phyloP scores from a whole-genome alignment of 2,329 filamentous ascomycete genomes.

The Alternaria sp. region DNA sequence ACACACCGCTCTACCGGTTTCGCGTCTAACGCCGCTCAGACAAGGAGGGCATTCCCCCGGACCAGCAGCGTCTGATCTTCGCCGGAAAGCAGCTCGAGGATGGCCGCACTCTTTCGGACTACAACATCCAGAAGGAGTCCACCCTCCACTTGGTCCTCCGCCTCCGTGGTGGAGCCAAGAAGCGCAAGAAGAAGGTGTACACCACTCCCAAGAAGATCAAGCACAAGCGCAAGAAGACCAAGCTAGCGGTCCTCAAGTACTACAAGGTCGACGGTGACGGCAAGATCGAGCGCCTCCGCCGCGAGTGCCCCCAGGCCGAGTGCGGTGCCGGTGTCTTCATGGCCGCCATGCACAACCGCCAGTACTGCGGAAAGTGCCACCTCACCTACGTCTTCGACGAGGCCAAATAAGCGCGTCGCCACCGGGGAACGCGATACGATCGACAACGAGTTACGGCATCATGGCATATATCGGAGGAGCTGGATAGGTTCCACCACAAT shows the following conservation, averaged over 20 bases:
- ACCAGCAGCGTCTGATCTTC: constrained; percentile 99
- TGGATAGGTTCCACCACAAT: constrained; percentile 28
- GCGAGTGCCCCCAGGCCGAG: constrained; percentile 85
- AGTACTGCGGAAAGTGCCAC: constrained; percentile 85
- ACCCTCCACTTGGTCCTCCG: constrained; percentile 98
- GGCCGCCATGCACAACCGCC: constrained; percentile 99
- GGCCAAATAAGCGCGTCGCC: constrained; percentile 56
- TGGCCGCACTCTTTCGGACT: constrained; percentile 97
- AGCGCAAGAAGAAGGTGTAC: constrained; percentile 99
- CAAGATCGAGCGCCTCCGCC: constrained; percentile 98
- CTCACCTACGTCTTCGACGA: constrained; percentile 75
- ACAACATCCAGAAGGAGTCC: constrained; percentile 99
- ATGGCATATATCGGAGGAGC: constrained; percentile 31
- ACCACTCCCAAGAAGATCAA: constrained; percentile 99
- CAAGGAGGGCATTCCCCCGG: constrained; percentile 99
- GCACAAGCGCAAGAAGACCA: constrained; percentile 99
- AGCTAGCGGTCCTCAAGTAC: constrained; percentile 99
- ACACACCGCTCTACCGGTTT: neutral
- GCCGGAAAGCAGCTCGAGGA: constrained; percentile 99
- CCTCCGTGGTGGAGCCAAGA: constrained; percentile 91
- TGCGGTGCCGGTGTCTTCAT: constrained; percentile 99
- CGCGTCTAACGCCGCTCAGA: constrained; percentile 65
- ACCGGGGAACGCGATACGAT: constrained; percentile 21
- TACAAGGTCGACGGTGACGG: constrained; percentile 99
- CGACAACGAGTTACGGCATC: constrained; percentile 35